Percentiles rank a stretch among this genome's conserved stretches.
Conservation (phyloP, 208 protist species). For the Wallacemonas sp. region DNA sequence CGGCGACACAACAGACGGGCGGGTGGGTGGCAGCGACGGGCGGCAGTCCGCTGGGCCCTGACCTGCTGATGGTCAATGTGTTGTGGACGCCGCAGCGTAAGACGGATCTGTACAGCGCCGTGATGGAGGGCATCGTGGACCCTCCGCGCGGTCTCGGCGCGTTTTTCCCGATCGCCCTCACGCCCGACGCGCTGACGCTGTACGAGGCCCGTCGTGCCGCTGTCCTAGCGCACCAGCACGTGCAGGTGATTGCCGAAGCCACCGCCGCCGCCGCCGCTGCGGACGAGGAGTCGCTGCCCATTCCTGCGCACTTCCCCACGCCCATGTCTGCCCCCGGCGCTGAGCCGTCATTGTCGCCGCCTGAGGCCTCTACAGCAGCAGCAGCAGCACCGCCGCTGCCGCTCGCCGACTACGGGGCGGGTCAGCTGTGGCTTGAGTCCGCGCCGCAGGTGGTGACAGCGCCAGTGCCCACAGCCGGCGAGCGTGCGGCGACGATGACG, state of each 20-base stretch:
- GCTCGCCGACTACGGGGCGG: not conserved
- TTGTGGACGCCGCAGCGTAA: conserved; percentile 12
- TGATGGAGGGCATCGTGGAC: not conserved
- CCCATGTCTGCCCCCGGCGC: not conserved
- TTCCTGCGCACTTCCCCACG: conserved; percentile 11
- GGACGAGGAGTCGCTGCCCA: too few species aligned
- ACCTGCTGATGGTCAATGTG: conserved; percentile 10
- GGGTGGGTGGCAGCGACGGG: not conserved
- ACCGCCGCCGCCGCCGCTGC: too few species aligned
- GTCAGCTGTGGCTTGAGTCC: conserved; percentile 8
- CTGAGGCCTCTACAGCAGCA: not conserved
- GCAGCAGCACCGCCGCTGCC: not conserved
- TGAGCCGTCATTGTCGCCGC: not conserved
- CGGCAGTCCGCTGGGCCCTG: conserved; percentile 1
- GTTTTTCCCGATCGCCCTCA: conserved; percentile 7
- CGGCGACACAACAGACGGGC: too few species aligned
- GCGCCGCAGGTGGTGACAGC: too few species aligned
- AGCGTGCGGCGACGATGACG: not conserved
- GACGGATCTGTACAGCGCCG: conserved; percentile 1
- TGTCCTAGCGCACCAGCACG: not conserved
- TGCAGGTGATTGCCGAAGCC: not conserved
- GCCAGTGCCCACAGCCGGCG: not conserved
- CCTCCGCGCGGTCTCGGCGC: conserved; percentile 4
- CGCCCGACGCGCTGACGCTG: not conserved
- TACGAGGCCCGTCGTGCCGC: conserved; percentile 1